Percentiles rank a stretch among this genome's conserved stretches.
These are phyloP conservation scores for Jamesozyma hellenica DNA, from an alignment of 805 yeast species.

Conservation along the genomic window DNA sequence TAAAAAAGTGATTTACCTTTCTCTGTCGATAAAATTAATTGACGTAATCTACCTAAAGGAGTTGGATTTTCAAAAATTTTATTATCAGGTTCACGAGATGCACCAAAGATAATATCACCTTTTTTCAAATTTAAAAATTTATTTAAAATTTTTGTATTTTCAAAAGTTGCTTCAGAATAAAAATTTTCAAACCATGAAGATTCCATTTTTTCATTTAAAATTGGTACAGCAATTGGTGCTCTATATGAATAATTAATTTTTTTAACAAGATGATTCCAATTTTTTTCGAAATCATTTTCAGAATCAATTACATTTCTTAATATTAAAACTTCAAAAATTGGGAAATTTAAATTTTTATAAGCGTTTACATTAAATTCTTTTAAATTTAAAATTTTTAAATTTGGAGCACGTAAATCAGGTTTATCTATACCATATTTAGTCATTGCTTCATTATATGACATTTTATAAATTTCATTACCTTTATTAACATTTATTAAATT, in stretches of 20 bases:
- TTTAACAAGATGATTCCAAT: conserved; percentile 34
- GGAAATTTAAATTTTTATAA: conserved; percentile 38
- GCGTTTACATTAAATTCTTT: conserved; percentile 31
- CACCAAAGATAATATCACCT: conserved; percentile 70
- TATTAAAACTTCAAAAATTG: conserved; percentile 66
- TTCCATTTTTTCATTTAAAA: conserved; percentile 34
- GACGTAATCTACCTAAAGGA: conserved; percentile 81
- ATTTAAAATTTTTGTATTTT: conserved; percentile 26
- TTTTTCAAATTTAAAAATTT: conserved; percentile 34
- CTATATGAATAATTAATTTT: conserved; percentile 41
- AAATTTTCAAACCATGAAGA: conserved; percentile 36
- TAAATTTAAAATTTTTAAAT: conserved; percentile 42
- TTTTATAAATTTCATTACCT: conserved; percentile 29
- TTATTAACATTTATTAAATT: conserved; percentile 10
- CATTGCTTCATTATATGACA: conserved; percentile 64
- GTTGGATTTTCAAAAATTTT: conserved; percentile 87
- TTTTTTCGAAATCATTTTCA: conserved; percentile 19
- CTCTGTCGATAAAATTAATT: conserved; percentile 45
- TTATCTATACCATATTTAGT: conserved; percentile 80
- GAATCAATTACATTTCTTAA: conserved; percentile 39
- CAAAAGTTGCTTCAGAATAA: conserved; percentile 25
- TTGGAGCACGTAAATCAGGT: conserved; percentile 71
- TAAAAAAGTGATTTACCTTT: conserved; percentile 33
- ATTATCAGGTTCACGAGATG: conserved; percentile 51
- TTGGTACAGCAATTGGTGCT: conserved; percentile 47